Base-by-base conservation (phyloP, 768 basidiomycete genomes). In the Leccinum longicurvipes region DNA sequence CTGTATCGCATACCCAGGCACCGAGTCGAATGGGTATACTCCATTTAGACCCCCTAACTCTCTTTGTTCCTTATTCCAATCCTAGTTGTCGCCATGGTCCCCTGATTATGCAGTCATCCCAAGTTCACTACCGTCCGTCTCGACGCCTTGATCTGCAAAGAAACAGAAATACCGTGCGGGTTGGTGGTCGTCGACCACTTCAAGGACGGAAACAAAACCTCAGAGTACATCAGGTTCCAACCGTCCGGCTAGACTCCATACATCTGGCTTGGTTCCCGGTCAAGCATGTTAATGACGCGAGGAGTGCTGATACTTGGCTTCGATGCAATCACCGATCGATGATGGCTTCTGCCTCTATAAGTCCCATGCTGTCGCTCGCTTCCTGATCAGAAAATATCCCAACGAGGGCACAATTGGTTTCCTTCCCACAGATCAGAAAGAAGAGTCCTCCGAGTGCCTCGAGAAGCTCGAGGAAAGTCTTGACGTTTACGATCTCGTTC, bases 101-200 rank as follows among this genome's bases (percentile, higher is more conserved):
- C 78, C 61, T 74, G 66, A 47, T 53, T 79, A 29, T 41, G 72
- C 65, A 75, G 76, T 19, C 42, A 1, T 55, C 7, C 65, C 47
- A 0, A 19, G 32, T 82, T 82, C 8, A 76, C 79, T 25, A 80
- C 76, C 74, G 80, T 81, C 6, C 75, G 71, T 15, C 77, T 80
- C 39, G 85, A 84, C 24, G 81, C 75, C 5, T 56, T 73, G 41
- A 64, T 84, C 12, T 71, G 81, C 59, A 76, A 76, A 58, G 86
- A 87, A 67, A 81, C 81, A 63, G 61, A 75, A 1, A 73, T 88
- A 6, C 77, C 82, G 0, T 87, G 79, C 65, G 78, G 82, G 57
- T 60, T 85, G 50, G 55, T 78, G 41, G 14, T 46, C 7, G 51
- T 87, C 59, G 74, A 83, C 59, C 52, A 81, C 15, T 23, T 45